These are phyloP conservation scores for Sugiyamaella japonica DNA, from an alignment of 1,139 yeast species.

Conservation along the genomic window DNA sequence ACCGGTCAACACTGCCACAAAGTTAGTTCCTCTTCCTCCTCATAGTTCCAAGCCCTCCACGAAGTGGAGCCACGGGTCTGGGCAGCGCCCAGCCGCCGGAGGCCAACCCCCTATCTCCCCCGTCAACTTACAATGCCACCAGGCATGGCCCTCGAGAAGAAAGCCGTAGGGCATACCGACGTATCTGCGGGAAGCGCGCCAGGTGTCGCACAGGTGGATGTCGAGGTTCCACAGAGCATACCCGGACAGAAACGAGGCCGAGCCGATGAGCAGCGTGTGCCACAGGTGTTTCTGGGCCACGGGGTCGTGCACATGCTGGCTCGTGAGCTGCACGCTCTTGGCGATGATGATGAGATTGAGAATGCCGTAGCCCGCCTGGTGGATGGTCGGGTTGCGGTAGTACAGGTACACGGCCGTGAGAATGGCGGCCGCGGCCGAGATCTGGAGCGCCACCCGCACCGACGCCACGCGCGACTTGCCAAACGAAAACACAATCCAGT, in stretches of 20 bases:
- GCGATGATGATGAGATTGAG: slow-evolving; percentile 62
- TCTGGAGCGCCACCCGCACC: slow-evolving; percentile 36
- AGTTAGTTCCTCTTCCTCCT: too few species aligned
- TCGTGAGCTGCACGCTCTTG: slow-evolving; percentile 54
- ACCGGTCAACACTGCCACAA: slow-evolving; percentile 61
- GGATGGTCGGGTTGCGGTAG: slow-evolving; percentile 80
- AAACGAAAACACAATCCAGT: slow-evolving; percentile 84
- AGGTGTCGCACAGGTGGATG: slow-evolving; percentile 70
- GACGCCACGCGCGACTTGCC: slow-evolving; percentile 47
- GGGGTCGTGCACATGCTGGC: slow-evolving; percentile 51
- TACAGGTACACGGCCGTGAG: slow-evolving; percentile 64
- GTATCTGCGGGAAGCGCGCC: slow-evolving; percentile 61
- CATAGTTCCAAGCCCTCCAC: slow-evolving; percentile 1
- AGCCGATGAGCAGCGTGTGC: slow-evolving; percentile 58
- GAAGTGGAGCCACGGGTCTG: not conserved
- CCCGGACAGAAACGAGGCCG: slow-evolving; percentile 66
- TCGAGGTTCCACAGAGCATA: slow-evolving; percentile 85
- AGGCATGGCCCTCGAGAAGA: slow-evolving; percentile 88
- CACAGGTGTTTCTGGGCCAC: slow-evolving; percentile 51
- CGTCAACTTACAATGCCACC: slow-evolving; percentile 73
- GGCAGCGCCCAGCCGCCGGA: too few species aligned
- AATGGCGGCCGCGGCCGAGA: slow-evolving; percentile 49
- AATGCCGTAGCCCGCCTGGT: slow-evolving; percentile 73
- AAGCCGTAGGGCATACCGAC: slow-evolving; percentile 90
- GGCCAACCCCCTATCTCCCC: too few species aligned